These are phyloP conservation scores for Komagataella kurtzmanii DNA, from an alignment of 805 yeast genomes.

Conservation along the genomic window DNA sequence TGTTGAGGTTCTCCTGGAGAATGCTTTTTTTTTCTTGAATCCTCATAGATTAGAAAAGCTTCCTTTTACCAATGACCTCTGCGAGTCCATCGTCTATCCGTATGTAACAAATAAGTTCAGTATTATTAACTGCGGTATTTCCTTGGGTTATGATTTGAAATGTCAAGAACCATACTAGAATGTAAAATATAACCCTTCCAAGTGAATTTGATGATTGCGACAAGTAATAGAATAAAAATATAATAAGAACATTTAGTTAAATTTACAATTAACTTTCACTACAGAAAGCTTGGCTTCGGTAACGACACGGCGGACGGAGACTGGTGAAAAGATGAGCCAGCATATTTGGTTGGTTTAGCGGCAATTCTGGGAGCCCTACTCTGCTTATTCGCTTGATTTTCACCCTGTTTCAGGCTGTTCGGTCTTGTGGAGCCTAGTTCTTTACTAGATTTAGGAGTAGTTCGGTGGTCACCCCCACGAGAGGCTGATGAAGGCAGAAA, in stretches of 20 bases:
- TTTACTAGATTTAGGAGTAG: background rate
- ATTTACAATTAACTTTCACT: background rate
- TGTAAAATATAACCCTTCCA: too few relatives aligned
- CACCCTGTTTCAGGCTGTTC: background rate
- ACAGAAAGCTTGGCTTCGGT: conserved; percentile 38
- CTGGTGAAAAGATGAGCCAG: conserved; percentile 44
- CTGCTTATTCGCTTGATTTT: background rate
- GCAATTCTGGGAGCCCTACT: background rate
- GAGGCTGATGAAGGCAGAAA: background rate
- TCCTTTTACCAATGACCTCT: background rate
- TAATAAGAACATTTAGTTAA: background rate
- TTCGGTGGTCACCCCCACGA: background rate
- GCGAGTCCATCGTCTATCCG: background rate
- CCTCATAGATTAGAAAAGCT: background rate
- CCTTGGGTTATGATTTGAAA: too few relatives aligned
- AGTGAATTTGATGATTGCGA: too few relatives aligned
- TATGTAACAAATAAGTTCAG: too few relatives aligned
- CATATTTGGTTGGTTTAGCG: conserved; percentile 19
- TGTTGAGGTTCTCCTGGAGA: background rate
- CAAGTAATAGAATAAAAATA: background rate
- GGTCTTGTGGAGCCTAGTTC: background rate
- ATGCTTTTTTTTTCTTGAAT: background rate
- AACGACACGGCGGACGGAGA: conserved; percentile 42
- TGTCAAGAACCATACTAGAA: too few relatives aligned
- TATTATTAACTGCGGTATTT: too few relatives aligned